Percentiles rank a stretch among this genome's conserved stretches.
These are phyloP conservation scores for Rhododendron griersonianum DNA, from an alignment of 148 eudicot genomes.

Conservation along the genomic window DNA sequence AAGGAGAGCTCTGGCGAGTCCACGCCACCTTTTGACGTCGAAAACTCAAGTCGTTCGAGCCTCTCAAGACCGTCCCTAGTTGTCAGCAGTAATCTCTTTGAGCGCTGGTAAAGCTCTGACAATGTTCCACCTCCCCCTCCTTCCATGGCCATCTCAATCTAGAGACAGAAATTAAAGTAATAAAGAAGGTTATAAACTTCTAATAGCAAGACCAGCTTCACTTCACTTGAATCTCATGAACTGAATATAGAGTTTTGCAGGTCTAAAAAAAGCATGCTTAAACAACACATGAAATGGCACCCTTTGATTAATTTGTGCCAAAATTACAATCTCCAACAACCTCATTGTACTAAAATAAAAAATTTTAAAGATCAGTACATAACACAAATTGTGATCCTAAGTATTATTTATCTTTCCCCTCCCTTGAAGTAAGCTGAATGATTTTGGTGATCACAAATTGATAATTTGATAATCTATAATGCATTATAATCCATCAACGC, in stretches of 20 bases:
- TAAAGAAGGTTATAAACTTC: neutral
- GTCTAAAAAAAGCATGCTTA: neutral
- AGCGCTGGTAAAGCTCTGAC: constrained; percentile 69
- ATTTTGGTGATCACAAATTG: neutral
- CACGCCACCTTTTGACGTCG: constrained; percentile 30
- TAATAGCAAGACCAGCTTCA: neutral
- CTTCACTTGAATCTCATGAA: neutral
- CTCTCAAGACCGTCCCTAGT: constrained; percentile 65
- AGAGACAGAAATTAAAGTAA: neutral
- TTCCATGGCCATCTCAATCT: constrained; percentile 20
- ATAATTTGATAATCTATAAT: neutral
- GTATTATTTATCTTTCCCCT: neutral
- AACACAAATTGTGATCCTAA: neutral
- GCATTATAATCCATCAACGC: neutral
- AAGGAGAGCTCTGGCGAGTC: constrained; percentile 63
- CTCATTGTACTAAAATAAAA: neutral
- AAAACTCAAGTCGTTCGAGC: constrained; percentile 70
- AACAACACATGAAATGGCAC: neutral
- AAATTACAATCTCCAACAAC: neutral
- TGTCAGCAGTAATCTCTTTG: constrained; percentile 55
- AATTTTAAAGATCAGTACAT: neutral
- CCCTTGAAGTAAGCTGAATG: neutral
- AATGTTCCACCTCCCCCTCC: constrained; percentile 54
- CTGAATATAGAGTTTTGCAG: neutral
- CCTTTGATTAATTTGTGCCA: neutral